These are phyloP conservation scores for Escovopsis sp. DNA, from an alignment of 2,329 filamentous ascomycete genomes.

Conservation along the genomic window DNA sequence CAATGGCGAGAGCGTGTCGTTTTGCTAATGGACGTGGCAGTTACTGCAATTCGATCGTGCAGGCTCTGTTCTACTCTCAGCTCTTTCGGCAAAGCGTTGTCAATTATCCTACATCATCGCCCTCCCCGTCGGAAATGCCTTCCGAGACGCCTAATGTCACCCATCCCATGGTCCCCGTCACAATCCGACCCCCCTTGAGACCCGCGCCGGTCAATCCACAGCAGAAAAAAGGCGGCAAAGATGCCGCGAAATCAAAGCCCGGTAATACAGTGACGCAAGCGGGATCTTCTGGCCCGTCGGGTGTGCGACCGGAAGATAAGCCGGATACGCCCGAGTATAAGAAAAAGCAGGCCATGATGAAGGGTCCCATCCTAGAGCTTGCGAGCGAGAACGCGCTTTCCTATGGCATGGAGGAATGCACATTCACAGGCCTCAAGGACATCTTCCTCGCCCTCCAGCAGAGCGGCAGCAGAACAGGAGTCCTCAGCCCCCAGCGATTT, in stretches of 20 bases:
- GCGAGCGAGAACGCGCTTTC: constrained; percentile 62
- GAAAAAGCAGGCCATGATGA: constrained; percentile 86
- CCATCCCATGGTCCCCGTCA: constrained; percentile 41
- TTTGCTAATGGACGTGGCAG: constrained; percentile 31
- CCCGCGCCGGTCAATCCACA: constrained; percentile 26
- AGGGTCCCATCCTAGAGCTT: constrained; percentile 75
- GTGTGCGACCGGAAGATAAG: constrained; percentile 68
- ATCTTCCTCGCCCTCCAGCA: constrained; percentile 85
- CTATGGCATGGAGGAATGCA: constrained; percentile 88
- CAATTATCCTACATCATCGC: constrained; percentile 57
- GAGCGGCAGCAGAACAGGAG: constrained; percentile 68
- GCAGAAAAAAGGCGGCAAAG: constrained; percentile 31
- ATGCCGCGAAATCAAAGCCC: constrained; percentile 42
- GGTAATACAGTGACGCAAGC: constrained; percentile 39
- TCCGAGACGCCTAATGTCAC: constrained; percentile 52
- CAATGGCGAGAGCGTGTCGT: background rate
- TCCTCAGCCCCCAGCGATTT: constrained; percentile 84
- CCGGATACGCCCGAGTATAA: constrained; percentile 93
- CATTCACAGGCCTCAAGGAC: constrained; percentile 90
- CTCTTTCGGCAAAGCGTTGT: constrained; percentile 89
- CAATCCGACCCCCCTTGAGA: constrained; percentile 41
- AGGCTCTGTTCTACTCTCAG: constrained; percentile 91
- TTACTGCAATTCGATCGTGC: constrained; percentile 96
- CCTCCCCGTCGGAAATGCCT: constrained; percentile 29
- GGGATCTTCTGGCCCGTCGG: constrained; percentile 35